phyloP scores from a whole-genome alignment of 1,139 yeast species.

The Suhomyces wounanorum region DNA sequence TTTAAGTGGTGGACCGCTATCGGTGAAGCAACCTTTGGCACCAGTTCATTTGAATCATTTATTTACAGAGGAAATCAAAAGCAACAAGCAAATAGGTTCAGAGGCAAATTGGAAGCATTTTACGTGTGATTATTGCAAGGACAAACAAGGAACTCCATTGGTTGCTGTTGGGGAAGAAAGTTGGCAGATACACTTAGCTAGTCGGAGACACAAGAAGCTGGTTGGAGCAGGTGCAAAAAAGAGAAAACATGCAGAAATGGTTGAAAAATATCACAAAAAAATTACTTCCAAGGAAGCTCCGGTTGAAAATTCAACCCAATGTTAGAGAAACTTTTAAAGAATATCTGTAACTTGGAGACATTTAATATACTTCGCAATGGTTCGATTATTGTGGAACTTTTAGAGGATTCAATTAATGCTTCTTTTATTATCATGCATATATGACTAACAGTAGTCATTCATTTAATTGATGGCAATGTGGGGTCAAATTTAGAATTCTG shows the following conservation, averaged over 20 bases:
- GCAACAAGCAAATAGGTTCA: conserved; percentile 41
- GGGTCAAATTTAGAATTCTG: too few species aligned
- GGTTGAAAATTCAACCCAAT: not conserved
- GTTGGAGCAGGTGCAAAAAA: conserved; percentile 20
- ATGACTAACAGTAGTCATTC: too few species aligned
- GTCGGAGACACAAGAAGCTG: conserved; percentile 58
- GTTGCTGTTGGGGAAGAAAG: conserved; percentile 74
- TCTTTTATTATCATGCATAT: too few species aligned
- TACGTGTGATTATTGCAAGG: conserved; percentile 67
- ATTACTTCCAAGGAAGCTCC: not conserved
- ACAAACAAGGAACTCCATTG: conserved; percentile 53
- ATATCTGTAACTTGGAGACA: too few species aligned
- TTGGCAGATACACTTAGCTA: conserved; percentile 66
- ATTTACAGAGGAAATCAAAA: conserved; percentile 31
- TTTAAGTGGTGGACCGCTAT: conserved; percentile 22
- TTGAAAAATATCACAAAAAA: conserved; percentile 6
- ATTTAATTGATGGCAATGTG: too few species aligned
- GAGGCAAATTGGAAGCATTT: conserved; percentile 66
- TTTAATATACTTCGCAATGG: too few species aligned
- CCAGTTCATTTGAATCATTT: conserved; percentile 47
- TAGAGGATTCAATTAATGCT: too few species aligned
- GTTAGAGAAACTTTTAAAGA: too few species aligned
- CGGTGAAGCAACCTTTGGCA: conserved; percentile 20
- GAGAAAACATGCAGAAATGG: conserved; percentile 24
- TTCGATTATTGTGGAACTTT: too few species aligned